Evolutionary conservation across 2,329 filamentous ascomycete genomes (phyloP).

Genomic region (Juglanconis oblonga): DNA sequence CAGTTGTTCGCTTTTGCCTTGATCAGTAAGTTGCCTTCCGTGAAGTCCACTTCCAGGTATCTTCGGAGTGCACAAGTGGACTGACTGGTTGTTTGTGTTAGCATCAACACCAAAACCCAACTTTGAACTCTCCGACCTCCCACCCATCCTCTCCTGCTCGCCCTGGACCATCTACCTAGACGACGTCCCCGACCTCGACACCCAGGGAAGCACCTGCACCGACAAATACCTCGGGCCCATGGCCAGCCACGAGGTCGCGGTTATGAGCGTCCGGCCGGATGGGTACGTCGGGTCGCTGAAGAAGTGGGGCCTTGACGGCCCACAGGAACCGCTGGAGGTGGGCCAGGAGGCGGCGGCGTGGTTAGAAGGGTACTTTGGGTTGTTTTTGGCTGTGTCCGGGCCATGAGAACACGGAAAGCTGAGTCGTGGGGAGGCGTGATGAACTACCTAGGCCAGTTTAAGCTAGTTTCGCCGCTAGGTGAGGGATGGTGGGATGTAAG

Average conservation of each 20-base stretch:
- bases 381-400: conserved; percentile 50
- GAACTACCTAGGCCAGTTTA: no score
- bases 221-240: conserved; percentile 66
- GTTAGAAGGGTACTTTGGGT: conserved; percentile 53
- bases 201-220: conserved; percentile 52
- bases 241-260: conserved; percentile 53
- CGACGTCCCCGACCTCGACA: conserved; percentile 56
- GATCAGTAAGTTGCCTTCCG: conserved; percentile 51
- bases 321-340: conserved; percentile 25
- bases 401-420: not conserved
- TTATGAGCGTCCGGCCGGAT: conserved; percentile 69
- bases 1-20: conserved; percentile 67
- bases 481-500: no score
- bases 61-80: no score
- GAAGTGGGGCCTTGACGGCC: conserved; percentile 48
- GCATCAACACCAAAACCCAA: conserved; percentile 59
- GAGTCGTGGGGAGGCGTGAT: no score
- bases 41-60: no score
- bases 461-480: no score
- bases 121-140: conserved; percentile 65
- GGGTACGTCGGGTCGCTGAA: conserved; percentile 67
- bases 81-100: conserved; percentile 19
- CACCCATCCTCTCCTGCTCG: conserved; percentile 58
- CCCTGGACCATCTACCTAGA: conserved; percentile 74
- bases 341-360: conserved; percentile 46